Evolutionary conservation across 768 basidiomycete species (phyloP).

Genomic region (Leccinellum albellum): DNA sequence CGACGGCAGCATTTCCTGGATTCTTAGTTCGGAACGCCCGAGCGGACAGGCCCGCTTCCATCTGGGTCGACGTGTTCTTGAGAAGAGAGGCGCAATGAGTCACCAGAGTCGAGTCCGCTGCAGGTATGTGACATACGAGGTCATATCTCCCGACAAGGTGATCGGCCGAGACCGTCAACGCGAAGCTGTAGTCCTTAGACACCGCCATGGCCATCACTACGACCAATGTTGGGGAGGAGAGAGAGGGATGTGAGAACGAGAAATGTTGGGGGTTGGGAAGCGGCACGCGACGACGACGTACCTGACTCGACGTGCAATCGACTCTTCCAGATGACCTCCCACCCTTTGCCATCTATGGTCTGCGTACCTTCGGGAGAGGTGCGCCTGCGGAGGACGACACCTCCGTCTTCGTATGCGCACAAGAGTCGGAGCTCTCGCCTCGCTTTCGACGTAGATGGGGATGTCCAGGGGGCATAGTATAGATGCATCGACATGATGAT

Average conservation of each 20-base stretch:
- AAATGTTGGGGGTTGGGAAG: too few species aligned
- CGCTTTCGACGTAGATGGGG: slow-evolving; percentile 32
- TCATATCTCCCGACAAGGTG: slow-evolving; percentile 69
- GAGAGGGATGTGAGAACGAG: background rate
- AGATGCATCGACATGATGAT: slow-evolving; percentile 89
- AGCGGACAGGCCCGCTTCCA: slow-evolving; percentile 20
- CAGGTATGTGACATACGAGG: slow-evolving; percentile 35
- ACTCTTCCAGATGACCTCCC: slow-evolving; percentile 65
- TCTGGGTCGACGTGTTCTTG: slow-evolving; percentile 8
- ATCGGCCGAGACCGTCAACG: slow-evolving; percentile 47
- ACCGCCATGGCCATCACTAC: slow-evolving; percentile 71
- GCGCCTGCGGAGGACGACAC: slow-evolving; percentile 67
- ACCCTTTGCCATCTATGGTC: slow-evolving; percentile 65
- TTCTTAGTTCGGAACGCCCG: too few species aligned
- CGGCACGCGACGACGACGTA: slow-evolving; percentile 32
- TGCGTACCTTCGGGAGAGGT: slow-evolving; percentile 33
- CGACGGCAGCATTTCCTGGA: too few species aligned
- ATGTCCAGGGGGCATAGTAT: slow-evolving; percentile 33
- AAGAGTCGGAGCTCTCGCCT: slow-evolving; percentile 54
- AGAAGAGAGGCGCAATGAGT: background rate
- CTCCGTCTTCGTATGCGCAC: slow-evolving; percentile 82
- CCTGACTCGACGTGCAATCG: slow-evolving; percentile 73
- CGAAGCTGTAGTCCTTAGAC: background rate
- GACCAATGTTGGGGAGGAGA: background rate
- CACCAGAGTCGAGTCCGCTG: background rate